Base-by-base conservation (phyloP, 2,329 filamentous ascomycete species). In the Dactylellina parvicollis region DNA sequence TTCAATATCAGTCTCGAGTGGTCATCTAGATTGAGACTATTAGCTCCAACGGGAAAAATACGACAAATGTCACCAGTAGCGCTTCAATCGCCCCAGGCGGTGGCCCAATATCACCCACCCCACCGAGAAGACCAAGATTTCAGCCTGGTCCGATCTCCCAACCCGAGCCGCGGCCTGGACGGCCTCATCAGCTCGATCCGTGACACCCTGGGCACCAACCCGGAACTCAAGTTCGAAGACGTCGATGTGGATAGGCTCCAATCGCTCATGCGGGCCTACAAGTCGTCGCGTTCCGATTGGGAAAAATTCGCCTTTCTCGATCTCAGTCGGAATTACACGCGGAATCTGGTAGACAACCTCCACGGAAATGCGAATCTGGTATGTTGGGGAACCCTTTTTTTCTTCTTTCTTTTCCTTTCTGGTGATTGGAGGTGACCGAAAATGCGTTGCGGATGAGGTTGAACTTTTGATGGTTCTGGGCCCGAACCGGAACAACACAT, bases 351-450 rank as follows among this genome's bases (percentile, higher is more conserved):
- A 2, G 86, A 89, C 76, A 84, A 86, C 76, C 86, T 87, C 10
- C 89, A 89, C 77, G 87, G 86, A 47, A 89, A 88, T 78, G 86
- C 85, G 75, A 89, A 89, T 75, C 79, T 89, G 77, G 84, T 88
- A 72, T 66, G 60, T 55, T 14, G 28, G 14, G 30, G n/a, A n/a
- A n/a, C 36, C 8, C 34, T 26, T 34, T 18, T 14, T 46, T 46
- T 12, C 8, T 12, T 79, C 24, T 46, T 10, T 40, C n/a, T 46
- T 46, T 3, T 46, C 5, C 42, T 24, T 24, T 7, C 76, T 82
- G 79, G 60, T 64, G 47, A 71, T 28, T 52, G 26, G 24, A 56
- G 54, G 8, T 54, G 24, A 7, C 4, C n/a, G 20, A 34, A 64
- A 72, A 65, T 66, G 69, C 66, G 69, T 73, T 73, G 69, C 69